Conservation (phyloP, 2,329 filamentous ascomycete species). For the Colletotrichum sp. region DNA sequence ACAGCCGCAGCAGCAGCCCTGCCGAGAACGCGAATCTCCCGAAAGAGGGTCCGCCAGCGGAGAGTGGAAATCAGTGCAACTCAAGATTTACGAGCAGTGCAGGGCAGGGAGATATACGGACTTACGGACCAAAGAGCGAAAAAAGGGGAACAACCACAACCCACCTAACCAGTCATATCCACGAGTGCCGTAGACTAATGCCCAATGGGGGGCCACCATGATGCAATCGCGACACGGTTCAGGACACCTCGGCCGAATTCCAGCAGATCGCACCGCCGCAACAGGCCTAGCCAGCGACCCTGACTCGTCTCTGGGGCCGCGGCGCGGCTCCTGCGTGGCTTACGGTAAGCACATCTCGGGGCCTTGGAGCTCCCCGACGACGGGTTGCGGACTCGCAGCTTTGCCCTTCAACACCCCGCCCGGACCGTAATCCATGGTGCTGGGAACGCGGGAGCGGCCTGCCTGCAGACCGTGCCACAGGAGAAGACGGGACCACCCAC, state of each 20-base stretch:
- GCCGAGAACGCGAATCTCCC: not conserved
- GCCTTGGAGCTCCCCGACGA: not conserved
- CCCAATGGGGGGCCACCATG: not conserved
- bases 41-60: not conserved
- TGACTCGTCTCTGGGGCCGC: not conserved
- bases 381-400: not conserved
- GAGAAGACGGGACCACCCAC: not conserved
- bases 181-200: not conserved
- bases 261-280: not conserved
- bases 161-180: not conserved
- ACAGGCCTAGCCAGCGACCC: not conserved
- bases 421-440: not conserved
- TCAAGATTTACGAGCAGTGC: constrained; percentile 7
- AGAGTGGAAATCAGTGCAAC: not conserved
- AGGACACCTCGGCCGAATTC: not conserved
- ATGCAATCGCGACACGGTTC: not conserved
- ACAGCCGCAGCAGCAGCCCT: not conserved
- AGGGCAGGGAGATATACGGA: not conserved
- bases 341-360: not conserved
- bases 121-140: not conserved
- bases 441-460: not conserved
- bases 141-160: not conserved
- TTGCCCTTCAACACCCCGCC: not conserved
- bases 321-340: not conserved
- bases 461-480: not conserved